phyloP scores from a whole-genome alignment of 306 rosid species.

The Begonia masoniana region DNA sequence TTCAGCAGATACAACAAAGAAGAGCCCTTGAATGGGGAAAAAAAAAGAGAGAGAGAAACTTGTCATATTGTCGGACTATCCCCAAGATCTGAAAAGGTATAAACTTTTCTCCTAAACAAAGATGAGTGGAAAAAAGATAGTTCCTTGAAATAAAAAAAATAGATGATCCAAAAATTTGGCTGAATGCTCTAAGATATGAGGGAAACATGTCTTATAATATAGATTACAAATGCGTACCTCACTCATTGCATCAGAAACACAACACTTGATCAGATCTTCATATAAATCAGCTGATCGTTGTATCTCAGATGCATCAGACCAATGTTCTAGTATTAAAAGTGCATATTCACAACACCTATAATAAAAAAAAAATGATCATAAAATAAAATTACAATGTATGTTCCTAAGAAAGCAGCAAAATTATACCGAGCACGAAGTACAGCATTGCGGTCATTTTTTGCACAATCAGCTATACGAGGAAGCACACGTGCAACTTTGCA shows the following conservation, averaged over 20 bases:
- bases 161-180: too few relatives aligned
- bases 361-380: constrained; percentile 10
- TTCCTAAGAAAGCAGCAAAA: constrained; percentile 2
- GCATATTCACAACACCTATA: constrained; percentile 97
- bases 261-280: constrained; percentile 86
- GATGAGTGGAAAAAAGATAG: too few relatives aligned
- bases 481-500: constrained; percentile 93
- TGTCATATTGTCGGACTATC: too few relatives aligned
- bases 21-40: too few relatives aligned
- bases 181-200: too few relatives aligned
- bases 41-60: too few relatives aligned
- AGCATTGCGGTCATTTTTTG: constrained; percentile 91
- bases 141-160: too few relatives aligned
- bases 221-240: constrained; percentile 41
- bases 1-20: too few relatives aligned
- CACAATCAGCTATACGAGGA: constrained; percentile 79
- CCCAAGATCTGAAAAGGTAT: too few relatives aligned
- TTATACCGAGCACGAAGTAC: constrained; percentile 87
- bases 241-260: constrained; percentile 98
- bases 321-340: constrained; percentile 78
- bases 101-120: too few relatives aligned
- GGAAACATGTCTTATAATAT: too few relatives aligned
- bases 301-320: constrained; percentile 98
- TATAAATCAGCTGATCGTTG: constrained; percentile 74
- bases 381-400: constrained; percentile 2